These are phyloP conservation scores for Auriscalpium microsporum DNA, from an alignment of 768 basidiomycete species.

Conservation along the genomic window DNA sequence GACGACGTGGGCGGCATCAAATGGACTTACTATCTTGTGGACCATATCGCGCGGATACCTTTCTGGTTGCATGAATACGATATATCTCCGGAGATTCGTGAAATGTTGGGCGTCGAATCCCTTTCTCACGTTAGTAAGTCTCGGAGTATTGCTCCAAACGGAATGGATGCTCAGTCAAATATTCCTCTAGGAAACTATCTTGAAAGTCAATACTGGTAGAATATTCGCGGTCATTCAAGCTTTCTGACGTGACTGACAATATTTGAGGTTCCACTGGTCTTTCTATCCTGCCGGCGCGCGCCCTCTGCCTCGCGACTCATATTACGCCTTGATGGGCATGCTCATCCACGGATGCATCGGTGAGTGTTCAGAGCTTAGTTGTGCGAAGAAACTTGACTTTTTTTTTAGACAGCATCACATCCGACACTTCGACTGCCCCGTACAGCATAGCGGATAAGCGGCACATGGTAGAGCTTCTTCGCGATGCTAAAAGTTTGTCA, in stretches of 20 bases:
- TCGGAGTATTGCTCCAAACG: not conserved
- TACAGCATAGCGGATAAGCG: not conserved
- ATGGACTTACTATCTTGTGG: not conserved
- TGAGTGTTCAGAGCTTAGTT: not conserved
- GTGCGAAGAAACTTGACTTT: not conserved
- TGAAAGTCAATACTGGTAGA: not conserved
- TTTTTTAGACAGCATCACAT: not conserved
- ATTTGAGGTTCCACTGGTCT: not conserved
- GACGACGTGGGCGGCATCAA: not conserved
- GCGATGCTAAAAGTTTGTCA: not conserved
- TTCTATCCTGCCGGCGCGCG: not conserved
- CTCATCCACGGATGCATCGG: not conserved
- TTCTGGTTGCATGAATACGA: not conserved
- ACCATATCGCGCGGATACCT: not conserved
- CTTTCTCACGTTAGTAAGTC: not conserved
- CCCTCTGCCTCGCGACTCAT: not conserved
- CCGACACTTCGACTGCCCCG: not conserved
- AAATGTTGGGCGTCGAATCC: not conserved
- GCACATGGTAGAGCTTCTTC: not conserved
- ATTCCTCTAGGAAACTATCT: not conserved
- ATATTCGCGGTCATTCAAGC: not conserved
- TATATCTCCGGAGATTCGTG: not conserved
- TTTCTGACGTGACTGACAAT: not conserved
- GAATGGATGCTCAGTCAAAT: not conserved
- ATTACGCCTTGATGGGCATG: not conserved